Percentiles rank a stretch among this genome's conserved stretches.
Conservation (phyloP, 352 stramenopile genomes). For the Ophiocytium majus region DNA sequence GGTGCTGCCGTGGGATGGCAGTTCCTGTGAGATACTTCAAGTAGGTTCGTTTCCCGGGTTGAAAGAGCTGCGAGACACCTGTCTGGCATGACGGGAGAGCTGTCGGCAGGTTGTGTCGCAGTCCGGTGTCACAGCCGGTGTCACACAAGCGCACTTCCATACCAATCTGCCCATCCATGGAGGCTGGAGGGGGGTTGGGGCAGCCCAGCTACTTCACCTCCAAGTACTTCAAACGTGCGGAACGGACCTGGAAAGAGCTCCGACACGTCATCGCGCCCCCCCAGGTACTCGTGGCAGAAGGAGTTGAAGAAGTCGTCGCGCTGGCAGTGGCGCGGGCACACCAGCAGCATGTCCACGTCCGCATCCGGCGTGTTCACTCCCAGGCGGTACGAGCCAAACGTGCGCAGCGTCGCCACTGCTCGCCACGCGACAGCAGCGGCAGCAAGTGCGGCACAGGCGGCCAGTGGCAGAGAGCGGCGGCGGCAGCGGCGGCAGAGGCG, state of each 20-base stretch:
- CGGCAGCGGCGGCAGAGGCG: background rate
- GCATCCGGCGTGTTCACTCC: constrained; percentile 75
- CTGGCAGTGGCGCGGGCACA: constrained; percentile 40
- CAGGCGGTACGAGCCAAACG: constrained; percentile 79
- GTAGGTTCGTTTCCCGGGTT: too few relatives aligned
- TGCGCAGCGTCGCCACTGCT: constrained; percentile 62
- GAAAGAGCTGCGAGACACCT: too few relatives aligned
- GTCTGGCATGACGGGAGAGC: too few relatives aligned
- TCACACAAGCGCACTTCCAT: too few relatives aligned
- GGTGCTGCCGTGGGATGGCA: too few relatives aligned
- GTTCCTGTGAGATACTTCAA: too few relatives aligned
- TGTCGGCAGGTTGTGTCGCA: too few relatives aligned
- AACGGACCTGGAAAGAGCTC: constrained; percentile 36
- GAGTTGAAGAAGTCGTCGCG: constrained; percentile 50
- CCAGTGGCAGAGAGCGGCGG: background rate
- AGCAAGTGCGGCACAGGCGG: background rate
- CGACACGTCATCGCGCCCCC: constrained; percentile 25
- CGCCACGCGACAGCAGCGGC: background rate
- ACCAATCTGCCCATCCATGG: too few relatives aligned
- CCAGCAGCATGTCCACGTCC: constrained; percentile 47
- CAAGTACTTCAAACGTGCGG: too few relatives aligned
- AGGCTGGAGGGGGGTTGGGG: too few relatives aligned
- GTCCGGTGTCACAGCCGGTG: too few relatives aligned
- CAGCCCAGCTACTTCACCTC: too few relatives aligned
- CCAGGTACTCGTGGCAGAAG: constrained; percentile 36